These are phyloP conservation scores for Hemileccinum rubropunctum DNA, from an alignment of 768 basidiomycete genomes.

Conservation along the genomic window DNA sequence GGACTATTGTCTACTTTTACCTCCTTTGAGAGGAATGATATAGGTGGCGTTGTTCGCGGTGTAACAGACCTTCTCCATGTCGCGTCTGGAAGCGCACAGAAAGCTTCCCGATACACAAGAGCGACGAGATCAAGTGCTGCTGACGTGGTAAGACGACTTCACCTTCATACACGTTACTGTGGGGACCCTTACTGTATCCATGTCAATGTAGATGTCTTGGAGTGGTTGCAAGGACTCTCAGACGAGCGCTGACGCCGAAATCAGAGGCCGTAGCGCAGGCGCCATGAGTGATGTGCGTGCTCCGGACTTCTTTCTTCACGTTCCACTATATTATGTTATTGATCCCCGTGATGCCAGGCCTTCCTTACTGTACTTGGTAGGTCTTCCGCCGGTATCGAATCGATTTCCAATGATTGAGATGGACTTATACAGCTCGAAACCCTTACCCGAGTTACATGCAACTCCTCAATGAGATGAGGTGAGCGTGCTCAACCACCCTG, in stretches of 20 bases:
- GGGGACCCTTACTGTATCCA: not conserved
- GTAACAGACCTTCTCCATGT: conserved; percentile 74
- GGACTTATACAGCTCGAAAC: conserved; percentile 35
- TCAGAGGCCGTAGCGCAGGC: conserved; percentile 65
- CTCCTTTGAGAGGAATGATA: conserved; percentile 77
- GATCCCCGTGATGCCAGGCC: conserved; percentile 34
- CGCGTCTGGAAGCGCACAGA: conserved; percentile 61
- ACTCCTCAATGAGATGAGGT: conserved; percentile 47
- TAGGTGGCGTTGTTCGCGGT: conserved; percentile 72
- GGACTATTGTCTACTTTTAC: conserved; percentile 76
- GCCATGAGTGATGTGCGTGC: conserved; percentile 74
- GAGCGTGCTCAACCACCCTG: not conserved
- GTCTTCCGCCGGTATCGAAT: conserved; percentile 7
- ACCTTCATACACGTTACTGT: not conserved
- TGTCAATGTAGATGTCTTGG: conserved; percentile 63
- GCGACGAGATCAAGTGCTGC: conserved; percentile 75
- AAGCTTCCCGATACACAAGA: conserved; percentile 59
- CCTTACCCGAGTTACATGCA: conserved; percentile 52
- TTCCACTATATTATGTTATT: not conserved
- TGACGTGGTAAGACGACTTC: conserved; percentile 64
- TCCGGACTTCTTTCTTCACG: not conserved
- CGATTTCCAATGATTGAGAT: not conserved
- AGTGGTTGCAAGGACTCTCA: conserved; percentile 80
- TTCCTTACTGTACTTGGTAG: conserved; percentile 57
- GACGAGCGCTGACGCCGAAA: conserved; percentile 76